Base-by-base conservation (phyloP, 2,329 filamentous ascomycete genomes). In the Raffaelea ambrosiae region DNA sequence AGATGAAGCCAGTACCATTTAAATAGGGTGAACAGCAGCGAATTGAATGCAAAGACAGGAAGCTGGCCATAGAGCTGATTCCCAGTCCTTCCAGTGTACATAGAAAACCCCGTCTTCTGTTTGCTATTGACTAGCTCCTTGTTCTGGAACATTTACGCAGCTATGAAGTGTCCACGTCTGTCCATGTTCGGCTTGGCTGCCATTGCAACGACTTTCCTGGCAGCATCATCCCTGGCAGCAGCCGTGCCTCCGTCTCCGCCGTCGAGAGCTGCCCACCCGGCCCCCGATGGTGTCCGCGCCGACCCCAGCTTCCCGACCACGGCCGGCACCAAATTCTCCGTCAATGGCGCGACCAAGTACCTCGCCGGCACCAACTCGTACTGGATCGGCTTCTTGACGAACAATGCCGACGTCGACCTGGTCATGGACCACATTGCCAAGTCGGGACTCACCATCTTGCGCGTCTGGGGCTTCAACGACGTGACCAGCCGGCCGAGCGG, bases 381-480 rank as follows among this genome's bases (percentile, higher is more conserved):
- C 63, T 79, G 74, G 72, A 68, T 77, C 43, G 65, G 66, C 13
- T 76, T 77, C 53, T 55, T 71, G 39, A 73, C 66, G 55, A 72
- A 74, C 48, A 67, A 77, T 51, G 66, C 62, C 8, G 77, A 83
- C 57, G 69, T 81, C 14, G 74, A 81, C 55, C 61, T 64, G n/a
- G 62, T 69, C 14, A 63, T 77, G 45, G 62, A 68, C 50, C 68
- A 77, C 55, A 58, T 81, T 16, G 58, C 64, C 44, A 53, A 62
- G 29, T 71, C 76, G 3, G 76, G 76, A 0, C 70, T 74, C 51
- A 79, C 77, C 58, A 73, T 82, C 50, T 65, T 81, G 31, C 70
- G 79, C 3, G 46, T 52, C 10, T 54, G 53, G 53, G 53, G 53
- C 9, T 83, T 83, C 66, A 80, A 80, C 62, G 76, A 81, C 53